phyloP scores from a whole-genome alignment of 352 stramenopile species.

The Phytophthora quininea region DNA sequence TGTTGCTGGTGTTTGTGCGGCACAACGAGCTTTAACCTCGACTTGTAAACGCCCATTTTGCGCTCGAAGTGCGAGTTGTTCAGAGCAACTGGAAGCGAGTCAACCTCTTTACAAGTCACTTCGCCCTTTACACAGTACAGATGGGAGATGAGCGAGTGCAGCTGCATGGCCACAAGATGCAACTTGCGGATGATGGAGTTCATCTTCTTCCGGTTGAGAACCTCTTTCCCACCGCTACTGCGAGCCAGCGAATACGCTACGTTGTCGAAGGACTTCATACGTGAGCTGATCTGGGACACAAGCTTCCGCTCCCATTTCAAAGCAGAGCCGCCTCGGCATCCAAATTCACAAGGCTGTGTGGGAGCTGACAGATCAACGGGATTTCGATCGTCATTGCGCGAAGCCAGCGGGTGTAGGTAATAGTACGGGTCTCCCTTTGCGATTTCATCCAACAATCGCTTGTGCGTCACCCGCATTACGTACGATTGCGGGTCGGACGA shows the following conservation, averaged over 20 bases:
- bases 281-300: slow-evolving; percentile 76
- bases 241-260: slow-evolving; percentile 75
- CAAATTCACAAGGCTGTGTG: slow-evolving; percentile 51
- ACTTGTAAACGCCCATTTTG: slow-evolving; percentile 81
- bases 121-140: slow-evolving; percentile 67
- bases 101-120: slow-evolving; percentile 54
- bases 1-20: slow-evolving; percentile 50
- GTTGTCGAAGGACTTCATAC: slow-evolving; percentile 83
- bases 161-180: slow-evolving; percentile 75
- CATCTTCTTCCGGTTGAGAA: slow-evolving; percentile 81
- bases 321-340: slow-evolving; percentile 50
- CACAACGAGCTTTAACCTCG: slow-evolving; percentile 63
- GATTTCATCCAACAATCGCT: slow-evolving; percentile 67
- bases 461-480: slow-evolving; percentile 69
- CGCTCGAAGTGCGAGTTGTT: slow-evolving; percentile 79
- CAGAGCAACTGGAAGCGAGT: slow-evolving; percentile 62
- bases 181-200: slow-evolving; percentile 85
- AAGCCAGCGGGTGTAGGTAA: slow-evolving; percentile 52
- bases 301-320: slow-evolving; percentile 75
- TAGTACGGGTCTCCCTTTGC: slow-evolving; percentile 77
- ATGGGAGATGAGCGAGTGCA: slow-evolving; percentile 75
- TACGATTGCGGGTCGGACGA: slow-evolving; percentile 57
- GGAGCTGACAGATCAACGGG: slow-evolving; percentile 4
- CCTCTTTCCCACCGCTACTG: slow-evolving; percentile 55
- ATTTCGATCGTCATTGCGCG: slow-evolving; percentile 16